Evolutionary conservation across 495 filamentous ascomycete genomes (phyloP).

Genomic region (Extremus antarcticus): DNA sequence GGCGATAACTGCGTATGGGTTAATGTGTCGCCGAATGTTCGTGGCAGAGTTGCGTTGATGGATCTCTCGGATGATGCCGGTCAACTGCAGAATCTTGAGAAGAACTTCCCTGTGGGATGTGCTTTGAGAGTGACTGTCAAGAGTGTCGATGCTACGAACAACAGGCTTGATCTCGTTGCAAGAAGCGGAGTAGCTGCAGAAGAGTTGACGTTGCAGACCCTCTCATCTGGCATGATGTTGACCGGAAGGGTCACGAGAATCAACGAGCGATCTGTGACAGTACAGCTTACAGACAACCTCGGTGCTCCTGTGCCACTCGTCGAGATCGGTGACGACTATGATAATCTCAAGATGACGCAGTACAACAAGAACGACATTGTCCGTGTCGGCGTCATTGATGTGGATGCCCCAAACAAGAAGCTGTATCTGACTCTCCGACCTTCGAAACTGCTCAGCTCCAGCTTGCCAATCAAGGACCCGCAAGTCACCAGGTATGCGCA

Average conservation of each 20-base stretch:
- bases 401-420: slow-evolving; percentile 76
- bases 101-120: slow-evolving; percentile 79
- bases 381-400: slow-evolving; percentile 65
- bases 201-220: slow-evolving; percentile 44
- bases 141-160: slow-evolving; percentile 58
- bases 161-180: slow-evolving; percentile 72
- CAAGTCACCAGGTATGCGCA: slow-evolving; percentile 60
- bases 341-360: slow-evolving; percentile 53
- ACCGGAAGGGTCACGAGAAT: slow-evolving; percentile 75
- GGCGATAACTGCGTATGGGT: slow-evolving; percentile 70
- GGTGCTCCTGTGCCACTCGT: slow-evolving; percentile 63
- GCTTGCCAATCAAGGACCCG: slow-evolving; percentile 67
- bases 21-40: slow-evolving; percentile 80
- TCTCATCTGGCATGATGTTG: slow-evolving; percentile 67
- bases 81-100: slow-evolving; percentile 58
- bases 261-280: slow-evolving; percentile 68
- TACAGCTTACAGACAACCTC: slow-evolving; percentile 69
- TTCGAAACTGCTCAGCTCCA: slow-evolving; percentile 78
- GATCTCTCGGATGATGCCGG: slow-evolving; percentile 81
- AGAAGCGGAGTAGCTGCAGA: slow-evolving; percentile 41
- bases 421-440: slow-evolving; percentile 72
- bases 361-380: slow-evolving; percentile 76
- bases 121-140: slow-evolving; percentile 70
- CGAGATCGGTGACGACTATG: slow-evolving; percentile 79
- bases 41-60: slow-evolving; percentile 66